These are phyloP conservation scores for Corinectria fuckeliana DNA, from an alignment of 2,329 filamentous ascomycete species.

Conservation along the genomic window DNA sequence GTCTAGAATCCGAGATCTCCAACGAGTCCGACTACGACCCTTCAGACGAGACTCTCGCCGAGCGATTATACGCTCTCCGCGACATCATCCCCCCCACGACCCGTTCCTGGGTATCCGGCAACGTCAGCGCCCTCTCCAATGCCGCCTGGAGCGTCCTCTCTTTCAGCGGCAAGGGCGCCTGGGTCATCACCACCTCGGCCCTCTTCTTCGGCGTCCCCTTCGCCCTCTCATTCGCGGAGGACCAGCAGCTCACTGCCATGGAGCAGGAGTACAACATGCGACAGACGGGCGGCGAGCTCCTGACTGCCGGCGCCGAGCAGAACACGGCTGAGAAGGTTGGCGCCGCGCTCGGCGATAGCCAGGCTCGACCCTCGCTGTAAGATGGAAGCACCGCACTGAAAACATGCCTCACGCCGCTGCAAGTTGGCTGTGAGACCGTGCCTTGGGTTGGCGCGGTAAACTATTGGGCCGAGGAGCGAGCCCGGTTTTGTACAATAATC, in stretches of 20 bases:
- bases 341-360: conserved; percentile 54
- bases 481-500: conserved; percentile 39
- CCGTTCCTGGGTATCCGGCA: conserved; percentile 71
- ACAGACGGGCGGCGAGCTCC: conserved; percentile 80
- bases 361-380: conserved; percentile 60
- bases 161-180: conserved; percentile 85
- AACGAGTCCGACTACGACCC: conserved; percentile 76
- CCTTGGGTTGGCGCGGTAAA: conserved; percentile 29
- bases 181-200: conserved; percentile 88
- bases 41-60: conserved; percentile 63
- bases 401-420: conserved; percentile 19
- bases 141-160: conserved; percentile 61
- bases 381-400: conserved; percentile 13
- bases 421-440: conserved; percentile 21
- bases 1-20: conserved; percentile 80
- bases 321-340: conserved; percentile 58
- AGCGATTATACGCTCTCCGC: conserved; percentile 74
- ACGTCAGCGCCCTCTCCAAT: conserved; percentile 59
- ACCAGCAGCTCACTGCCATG: conserved; percentile 97
- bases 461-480: conserved; percentile 29
- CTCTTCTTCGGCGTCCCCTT: conserved; percentile 92
- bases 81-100: conserved; percentile 79
- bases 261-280: conserved; percentile 97
- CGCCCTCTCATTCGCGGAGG: conserved; percentile 90
- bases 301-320: conserved; percentile 55